A percentile compares a stretch with the other conserved stretches of the same genome.
Conservation (phyloP, 1,284 basidiomycete species). For the Naganishia sp. region DNA sequence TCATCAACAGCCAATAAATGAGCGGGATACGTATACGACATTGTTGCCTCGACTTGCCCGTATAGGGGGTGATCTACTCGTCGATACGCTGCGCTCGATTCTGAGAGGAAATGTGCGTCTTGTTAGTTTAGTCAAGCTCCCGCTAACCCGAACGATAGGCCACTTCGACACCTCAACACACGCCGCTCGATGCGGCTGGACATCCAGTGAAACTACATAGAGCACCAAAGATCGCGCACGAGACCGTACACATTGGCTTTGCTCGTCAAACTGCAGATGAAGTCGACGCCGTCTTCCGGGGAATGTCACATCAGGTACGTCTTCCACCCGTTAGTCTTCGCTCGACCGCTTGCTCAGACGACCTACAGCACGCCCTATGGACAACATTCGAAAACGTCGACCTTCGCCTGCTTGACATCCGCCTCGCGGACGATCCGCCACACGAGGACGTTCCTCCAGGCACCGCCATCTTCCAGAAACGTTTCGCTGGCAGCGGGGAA, state of each 20-base stretch:
- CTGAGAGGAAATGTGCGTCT: conserved; percentile 59
- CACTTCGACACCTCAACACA: conserved; percentile 57
- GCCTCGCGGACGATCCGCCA: conserved; percentile 18
- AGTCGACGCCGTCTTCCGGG: conserved; percentile 66
- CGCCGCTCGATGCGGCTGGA: conserved; percentile 34
- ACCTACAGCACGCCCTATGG: conserved; percentile 47
- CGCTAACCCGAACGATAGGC: conserved; percentile 52
- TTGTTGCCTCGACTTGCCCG: conserved; percentile 66
- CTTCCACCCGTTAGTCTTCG: neutral
- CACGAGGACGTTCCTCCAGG: neutral
- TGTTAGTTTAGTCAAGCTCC: neutral
- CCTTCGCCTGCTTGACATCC: conserved; percentile 25
- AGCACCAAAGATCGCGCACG: conserved; percentile 65
- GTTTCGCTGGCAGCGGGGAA: neutral
- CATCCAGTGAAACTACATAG: conserved; percentile 50
- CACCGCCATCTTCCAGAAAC: conserved; percentile 6
- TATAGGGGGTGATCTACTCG: conserved; percentile 70
- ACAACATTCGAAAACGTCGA: conserved; percentile 34
- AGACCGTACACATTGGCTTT: conserved; percentile 65
- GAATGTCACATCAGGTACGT: conserved; percentile 69
- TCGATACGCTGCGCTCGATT: conserved; percentile 69
- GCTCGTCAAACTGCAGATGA: conserved; percentile 59
- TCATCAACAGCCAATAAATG: conserved; percentile 36
- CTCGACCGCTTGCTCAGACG: neutral
- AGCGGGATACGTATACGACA: conserved; percentile 59